Conservation (phyloP, 2,329 filamentous ascomycete genomes). For the Colletotrichum costaricense region DNA sequence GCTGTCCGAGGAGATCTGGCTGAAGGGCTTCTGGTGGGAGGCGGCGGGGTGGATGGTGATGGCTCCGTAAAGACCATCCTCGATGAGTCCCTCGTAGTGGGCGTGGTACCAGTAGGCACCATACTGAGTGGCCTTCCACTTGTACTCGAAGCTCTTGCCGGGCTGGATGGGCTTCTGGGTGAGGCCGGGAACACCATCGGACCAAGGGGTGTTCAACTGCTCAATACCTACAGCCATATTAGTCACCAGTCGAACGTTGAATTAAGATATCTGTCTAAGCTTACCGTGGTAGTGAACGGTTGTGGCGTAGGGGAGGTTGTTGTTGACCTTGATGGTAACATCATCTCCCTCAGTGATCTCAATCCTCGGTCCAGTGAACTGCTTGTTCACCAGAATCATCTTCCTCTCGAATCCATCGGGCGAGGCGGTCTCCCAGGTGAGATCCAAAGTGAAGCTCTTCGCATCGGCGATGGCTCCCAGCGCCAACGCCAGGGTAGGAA, state of each 20-base stretch:
- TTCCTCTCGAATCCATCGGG: slow-evolving; percentile 57
- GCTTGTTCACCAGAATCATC: slow-evolving; percentile 66
- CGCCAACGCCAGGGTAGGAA: slow-evolving; percentile 33
- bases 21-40: slow-evolving; percentile 56
- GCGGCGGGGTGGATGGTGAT: slow-evolving; percentile 59
- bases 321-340: slow-evolving; percentile 57
- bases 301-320: slow-evolving; percentile 58
- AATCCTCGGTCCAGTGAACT: slow-evolving; percentile 71
- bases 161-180: slow-evolving; percentile 64
- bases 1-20: slow-evolving; percentile 57
- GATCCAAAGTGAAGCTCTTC: slow-evolving; percentile 40
- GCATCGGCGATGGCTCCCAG: slow-evolving; percentile 31
- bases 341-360: slow-evolving; percentile 63
- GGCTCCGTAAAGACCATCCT: slow-evolving; percentile 70
- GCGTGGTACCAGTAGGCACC: slow-evolving; percentile 73
- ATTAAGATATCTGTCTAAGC: background rate
- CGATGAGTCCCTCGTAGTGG: slow-evolving; percentile 65
- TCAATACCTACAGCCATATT: slow-evolving; percentile 43
- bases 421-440: slow-evolving; percentile 51
- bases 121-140: slow-evolving; percentile 65
- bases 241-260: background rate
- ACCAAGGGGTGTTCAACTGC: slow-evolving; percentile 61
- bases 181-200: slow-evolving; percentile 69
- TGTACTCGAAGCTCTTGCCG: slow-evolving; percentile 60
- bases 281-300: slow-evolving; percentile 63